phyloP scores from a whole-genome alignment of 208 protist genomes.

The Leptomonas pyrrhocoris region DNA sequence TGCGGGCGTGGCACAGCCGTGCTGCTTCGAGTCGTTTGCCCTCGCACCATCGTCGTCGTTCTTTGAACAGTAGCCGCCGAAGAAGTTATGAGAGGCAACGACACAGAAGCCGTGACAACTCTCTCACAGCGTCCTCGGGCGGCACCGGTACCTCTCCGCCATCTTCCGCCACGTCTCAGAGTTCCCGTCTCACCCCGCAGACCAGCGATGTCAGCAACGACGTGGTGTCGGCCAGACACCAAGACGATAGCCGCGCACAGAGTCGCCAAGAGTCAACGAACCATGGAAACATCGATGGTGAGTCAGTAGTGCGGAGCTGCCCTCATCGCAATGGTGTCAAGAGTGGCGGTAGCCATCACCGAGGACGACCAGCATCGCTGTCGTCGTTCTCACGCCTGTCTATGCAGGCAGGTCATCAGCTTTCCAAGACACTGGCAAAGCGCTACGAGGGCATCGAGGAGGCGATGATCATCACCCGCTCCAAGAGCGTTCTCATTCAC shows the following conservation, averaged over 20 bases:
- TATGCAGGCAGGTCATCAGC: not conserved
- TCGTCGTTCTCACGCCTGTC: slow-evolving; percentile 17
- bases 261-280: not conserved
- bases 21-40: not conserved
- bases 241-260: not conserved
- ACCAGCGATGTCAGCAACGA: not conserved
- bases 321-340: not conserved
- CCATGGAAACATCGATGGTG: not conserved
- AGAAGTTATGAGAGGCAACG: not conserved
- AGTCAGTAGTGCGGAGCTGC: not conserved
- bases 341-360: not conserved
- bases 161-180: not conserved
- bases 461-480: slow-evolving; percentile 65
- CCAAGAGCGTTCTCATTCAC: slow-evolving; percentile 60
- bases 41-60: not conserved
- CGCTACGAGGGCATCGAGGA: slow-evolving; percentile 62
- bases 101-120: not conserved
- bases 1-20: not conserved
- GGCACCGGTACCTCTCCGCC: slow-evolving; percentile 12
- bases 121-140: slow-evolving; percentile 3
- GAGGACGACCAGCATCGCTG: not conserved
- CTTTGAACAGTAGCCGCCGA: not conserved
- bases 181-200: not conserved
- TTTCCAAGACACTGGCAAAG: slow-evolving; percentile 17
- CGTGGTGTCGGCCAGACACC: not conserved